phyloP scores from a whole-genome alignment of 2,329 filamentous ascomycete genomes.

The Neofusicoccum kwambonambiense region DNA sequence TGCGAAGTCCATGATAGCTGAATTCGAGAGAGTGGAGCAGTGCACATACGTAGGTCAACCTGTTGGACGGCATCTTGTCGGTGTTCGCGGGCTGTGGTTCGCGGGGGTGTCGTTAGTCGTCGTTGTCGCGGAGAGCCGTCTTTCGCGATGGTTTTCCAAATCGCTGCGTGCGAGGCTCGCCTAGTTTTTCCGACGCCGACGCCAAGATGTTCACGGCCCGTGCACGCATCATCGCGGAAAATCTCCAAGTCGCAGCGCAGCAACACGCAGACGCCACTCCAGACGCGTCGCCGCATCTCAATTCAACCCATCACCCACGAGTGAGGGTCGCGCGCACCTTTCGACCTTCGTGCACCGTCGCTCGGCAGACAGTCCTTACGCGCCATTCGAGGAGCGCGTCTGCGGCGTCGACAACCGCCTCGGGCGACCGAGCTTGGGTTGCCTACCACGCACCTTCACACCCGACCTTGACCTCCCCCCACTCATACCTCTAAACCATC shows the following conservation, averaged over 20 bases:
- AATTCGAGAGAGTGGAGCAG: background rate
- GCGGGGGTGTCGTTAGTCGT: conserved; percentile 17
- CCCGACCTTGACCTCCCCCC: background rate
- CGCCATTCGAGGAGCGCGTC: conserved; percentile 2
- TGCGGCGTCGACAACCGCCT: conserved; percentile 13
- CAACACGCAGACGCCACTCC: conserved; percentile 15
- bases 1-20: background rate
- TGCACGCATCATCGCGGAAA: conserved; percentile 1
- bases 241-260: conserved; percentile 13
- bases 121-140: conserved; percentile 12
- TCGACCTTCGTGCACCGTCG: background rate
- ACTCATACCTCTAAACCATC: background rate
- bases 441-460: conserved; percentile 1
- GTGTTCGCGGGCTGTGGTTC: conserved; percentile 20
- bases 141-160: conserved; percentile 1
- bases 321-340: conserved; percentile 12
- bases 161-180: conserved; percentile 4
- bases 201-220: background rate
- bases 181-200: conserved; percentile 9
- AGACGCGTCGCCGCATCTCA: conserved; percentile 14
- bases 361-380: background rate
- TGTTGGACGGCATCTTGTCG: conserved; percentile 53
- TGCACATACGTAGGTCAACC: conserved; percentile 57
- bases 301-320: conserved; percentile 15
- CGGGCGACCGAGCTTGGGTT: conserved; percentile 19